Conservation (phyloP, 2,329 filamentous ascomycete species). For the Rhynchosporium graminicola region DNA sequence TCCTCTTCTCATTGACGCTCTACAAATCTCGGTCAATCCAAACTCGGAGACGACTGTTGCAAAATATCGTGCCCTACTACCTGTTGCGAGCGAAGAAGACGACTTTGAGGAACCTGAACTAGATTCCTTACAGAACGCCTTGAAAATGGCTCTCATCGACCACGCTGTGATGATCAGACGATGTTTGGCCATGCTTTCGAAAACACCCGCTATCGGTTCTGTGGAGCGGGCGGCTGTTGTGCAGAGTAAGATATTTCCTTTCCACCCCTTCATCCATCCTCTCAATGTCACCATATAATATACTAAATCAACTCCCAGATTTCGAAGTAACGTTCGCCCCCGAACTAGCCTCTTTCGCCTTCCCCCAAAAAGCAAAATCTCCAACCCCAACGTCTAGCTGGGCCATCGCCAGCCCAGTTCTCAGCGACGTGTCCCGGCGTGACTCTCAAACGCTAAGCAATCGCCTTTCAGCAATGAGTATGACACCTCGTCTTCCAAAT, state of each 20-base stretch:
- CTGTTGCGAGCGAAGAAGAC: conserved; percentile 47
- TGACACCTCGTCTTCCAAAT: conserved; percentile 18
- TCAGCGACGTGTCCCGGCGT: conserved; percentile 16
- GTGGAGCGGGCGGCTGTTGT: conserved; percentile 57
- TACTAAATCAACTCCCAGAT: conserved; percentile 44
- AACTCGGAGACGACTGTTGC: conserved; percentile 75
- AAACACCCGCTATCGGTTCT: conserved; percentile 55
- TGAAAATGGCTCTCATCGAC: conserved; percentile 83
- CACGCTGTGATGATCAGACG: conserved; percentile 87
- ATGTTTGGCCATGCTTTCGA: conserved; percentile 70
- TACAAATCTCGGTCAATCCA: conserved; percentile 75
- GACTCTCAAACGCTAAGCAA: background rate
- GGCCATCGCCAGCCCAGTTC: conserved; percentile 30
- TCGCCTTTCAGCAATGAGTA: conserved; percentile 8
- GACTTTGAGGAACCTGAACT: conserved; percentile 53
- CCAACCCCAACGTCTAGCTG: conserved; percentile 45
- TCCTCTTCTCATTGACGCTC: conserved; percentile 70
- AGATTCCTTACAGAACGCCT: conserved; percentile 68
- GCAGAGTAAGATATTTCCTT: conserved; percentile 55
- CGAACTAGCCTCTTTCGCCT: conserved; percentile 64
- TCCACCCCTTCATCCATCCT: conserved; percentile 28
- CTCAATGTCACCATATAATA: background rate
- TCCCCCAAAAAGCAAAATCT: conserved; percentile 47
- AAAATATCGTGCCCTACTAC: conserved; percentile 74
- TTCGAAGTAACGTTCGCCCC: conserved; percentile 64